Base-by-base conservation (phyloP, 1,284 basidiomycete species). In the Cutaneotrichosporon sp. region DNA sequence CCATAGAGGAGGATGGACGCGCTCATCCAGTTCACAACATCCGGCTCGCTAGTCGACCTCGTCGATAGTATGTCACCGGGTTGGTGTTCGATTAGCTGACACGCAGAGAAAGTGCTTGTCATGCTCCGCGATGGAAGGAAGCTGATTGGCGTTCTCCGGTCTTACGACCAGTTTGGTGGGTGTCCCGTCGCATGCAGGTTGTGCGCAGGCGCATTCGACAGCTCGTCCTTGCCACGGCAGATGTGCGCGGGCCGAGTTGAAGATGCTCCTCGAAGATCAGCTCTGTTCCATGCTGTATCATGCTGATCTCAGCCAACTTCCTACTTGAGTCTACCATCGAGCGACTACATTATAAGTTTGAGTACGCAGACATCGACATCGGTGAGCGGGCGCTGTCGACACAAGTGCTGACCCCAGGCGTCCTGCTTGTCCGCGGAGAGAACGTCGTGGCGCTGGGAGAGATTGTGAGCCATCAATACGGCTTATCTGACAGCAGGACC, bases 101-200 rank as follows among this genome's bases (percentile, higher is more conserved):
- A n/a, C 11, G 55, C 76, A 97, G 92, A 97, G 80, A 98, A 97
- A 84, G 94, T 99, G 83, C 82, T 99, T 51, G 93, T 97, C 49
- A 84, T 97, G 63, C 80, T 99, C 55, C 82, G 96, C 72, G 96
- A 99, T 73, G 96, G 96, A 47, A 81, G 92, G 66, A 98, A 97
- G 75, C 81, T 97, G 38, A 87, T 97, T 63, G 96, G 96, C 29
- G 92, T 99, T 29, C 78, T 99, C 63, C 80, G 96, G 51, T 96
- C 91, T 20, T 99, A 98, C 74, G 96, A 99, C 79, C 96, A 98
- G 72, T 99, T 97, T 68, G 94, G 94, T 97, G 75, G 65, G 87
- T 74, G n/a, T n/a, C n/a, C n/a, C n/a, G n/a, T n/a, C n/a, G n/a
- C n/a, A n/a, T n/a, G n/a, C n/a, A n/a, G n/a, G n/a, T n/a, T n/a